Conservation (phyloP, 257 asterid genomes). For the Solanum verrucosum region DNA sequence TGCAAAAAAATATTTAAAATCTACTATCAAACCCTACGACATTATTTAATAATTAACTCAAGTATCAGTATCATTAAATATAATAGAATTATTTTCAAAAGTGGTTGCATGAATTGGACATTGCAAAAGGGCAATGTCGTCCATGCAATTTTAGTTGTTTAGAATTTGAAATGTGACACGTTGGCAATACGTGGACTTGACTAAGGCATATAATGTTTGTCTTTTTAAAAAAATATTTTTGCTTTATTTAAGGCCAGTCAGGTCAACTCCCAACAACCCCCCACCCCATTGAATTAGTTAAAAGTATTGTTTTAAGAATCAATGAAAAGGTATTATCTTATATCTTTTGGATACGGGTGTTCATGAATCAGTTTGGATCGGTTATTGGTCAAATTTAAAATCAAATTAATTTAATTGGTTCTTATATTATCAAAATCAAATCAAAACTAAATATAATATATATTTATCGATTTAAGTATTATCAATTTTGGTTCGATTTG, state of each 20-base stretch:
- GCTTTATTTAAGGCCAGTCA: not conserved
- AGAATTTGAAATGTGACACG: not conserved
- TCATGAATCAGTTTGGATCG: accelerated
- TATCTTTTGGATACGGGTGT: too few relatives aligned
- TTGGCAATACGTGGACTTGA: conserved; percentile 1
- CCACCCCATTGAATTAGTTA: not conserved
- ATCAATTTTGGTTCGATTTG: not conserved
- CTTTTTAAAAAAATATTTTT: not conserved
- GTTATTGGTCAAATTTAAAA: too few relatives aligned
- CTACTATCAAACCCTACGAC: not conserved
- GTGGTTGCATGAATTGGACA: not conserved
- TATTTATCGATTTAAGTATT: too few relatives aligned
- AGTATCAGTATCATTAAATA: not conserved
- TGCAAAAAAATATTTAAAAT: too few relatives aligned
- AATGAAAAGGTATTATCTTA: too few relatives aligned
- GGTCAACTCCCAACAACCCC: not conserved
- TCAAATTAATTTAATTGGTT: too few relatives aligned
- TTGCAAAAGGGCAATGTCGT: not conserved
- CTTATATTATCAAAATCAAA: too few relatives aligned
- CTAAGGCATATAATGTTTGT: not conserved
- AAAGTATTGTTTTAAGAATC: not conserved
- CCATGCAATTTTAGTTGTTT: not conserved
- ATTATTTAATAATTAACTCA: not conserved
- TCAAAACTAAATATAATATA: too few relatives aligned
- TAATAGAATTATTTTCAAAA: not conserved